These are phyloP conservation scores for Pinus taeda DNA, from an alignment of 75 land plant species.

Conservation along the genomic window DNA sequence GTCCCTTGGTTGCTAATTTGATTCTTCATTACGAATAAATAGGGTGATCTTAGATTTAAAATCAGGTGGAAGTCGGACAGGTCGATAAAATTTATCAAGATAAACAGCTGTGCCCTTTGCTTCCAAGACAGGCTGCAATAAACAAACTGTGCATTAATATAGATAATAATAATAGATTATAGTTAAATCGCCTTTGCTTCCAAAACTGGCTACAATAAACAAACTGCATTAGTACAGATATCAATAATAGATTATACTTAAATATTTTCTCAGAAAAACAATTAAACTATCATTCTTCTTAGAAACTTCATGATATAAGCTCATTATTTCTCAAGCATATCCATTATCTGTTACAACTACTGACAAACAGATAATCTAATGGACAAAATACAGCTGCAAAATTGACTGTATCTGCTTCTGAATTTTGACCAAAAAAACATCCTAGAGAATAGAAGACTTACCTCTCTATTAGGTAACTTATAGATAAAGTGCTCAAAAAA, in stretches of 20 bases:
- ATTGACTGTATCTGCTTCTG: neutral
- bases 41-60: slow-evolving; percentile 69
- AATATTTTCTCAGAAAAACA: neutral
- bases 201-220: slow-evolving; percentile 49
- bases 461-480: slow-evolving; percentile 78
- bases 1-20: slow-evolving; percentile 6
- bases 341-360: slow-evolving; percentile 1
- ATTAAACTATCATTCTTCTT: neutral
- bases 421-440: neutral
- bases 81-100: slow-evolving; percentile 69
- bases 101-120: slow-evolving; percentile 83
- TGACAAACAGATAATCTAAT: neutral
- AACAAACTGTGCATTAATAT: neutral
- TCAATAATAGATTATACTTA: neutral
- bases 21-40: slow-evolving; percentile 42
- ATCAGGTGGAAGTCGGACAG: slow-evolving; percentile 65
- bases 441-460: slow-evolving; percentile 11
- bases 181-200: slow-evolving; percentile 46
- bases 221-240: neutral
- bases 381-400: neutral
- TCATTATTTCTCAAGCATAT: neutral
- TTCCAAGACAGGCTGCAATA: slow-evolving; percentile 60
- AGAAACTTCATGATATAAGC: neutral
- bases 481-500: slow-evolving; percentile 67
- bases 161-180: neutral